These are phyloP conservation scores for Mycena polygramma DNA, from an alignment of 768 basidiomycete genomes.

Conservation along the genomic window DNA sequence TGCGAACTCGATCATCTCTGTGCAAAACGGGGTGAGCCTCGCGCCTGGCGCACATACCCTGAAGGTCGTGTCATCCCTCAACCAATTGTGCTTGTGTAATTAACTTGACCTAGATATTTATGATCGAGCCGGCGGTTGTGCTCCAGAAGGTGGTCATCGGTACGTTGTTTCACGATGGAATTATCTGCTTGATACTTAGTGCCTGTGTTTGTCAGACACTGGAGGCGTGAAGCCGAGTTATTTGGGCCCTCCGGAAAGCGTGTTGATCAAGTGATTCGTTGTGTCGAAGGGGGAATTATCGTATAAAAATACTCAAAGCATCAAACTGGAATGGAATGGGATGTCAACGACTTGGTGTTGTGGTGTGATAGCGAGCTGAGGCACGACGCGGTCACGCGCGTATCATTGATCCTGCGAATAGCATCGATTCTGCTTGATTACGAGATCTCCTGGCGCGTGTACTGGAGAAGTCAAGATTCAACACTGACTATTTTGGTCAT, in stretches of 20 bases:
- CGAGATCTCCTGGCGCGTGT: too few relatives aligned
- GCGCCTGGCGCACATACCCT: conserved; percentile 70
- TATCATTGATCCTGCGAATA: too few relatives aligned
- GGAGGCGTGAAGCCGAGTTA: conserved; percentile 70
- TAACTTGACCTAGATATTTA: conserved; percentile 54
- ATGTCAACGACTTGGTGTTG: too few relatives aligned
- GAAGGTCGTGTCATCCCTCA: conserved; percentile 53
- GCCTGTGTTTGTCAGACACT: conserved; percentile 54
- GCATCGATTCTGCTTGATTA: too few relatives aligned
- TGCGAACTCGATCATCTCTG: conserved; percentile 63
- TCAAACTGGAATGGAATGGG: neutral
- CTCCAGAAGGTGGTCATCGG: conserved; percentile 74
- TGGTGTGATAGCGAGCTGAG: too few relatives aligned
- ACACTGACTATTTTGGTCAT: too few relatives aligned
- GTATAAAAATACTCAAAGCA: neutral
- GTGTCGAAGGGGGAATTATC: neutral
- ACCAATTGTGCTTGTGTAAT: neutral
- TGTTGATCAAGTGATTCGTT: conserved; percentile 36
- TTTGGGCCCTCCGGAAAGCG: conserved; percentile 74
- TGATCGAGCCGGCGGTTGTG: conserved; percentile 71
- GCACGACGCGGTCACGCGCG: too few relatives aligned
- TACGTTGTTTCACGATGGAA: conserved; percentile 41
- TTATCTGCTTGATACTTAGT: neutral
- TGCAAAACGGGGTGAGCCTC: conserved; percentile 54
- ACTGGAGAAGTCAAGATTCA: too few relatives aligned